Conservation (phyloP, 768 basidiomycete genomes). For the Candolleomyces aberdarensis region DNA sequence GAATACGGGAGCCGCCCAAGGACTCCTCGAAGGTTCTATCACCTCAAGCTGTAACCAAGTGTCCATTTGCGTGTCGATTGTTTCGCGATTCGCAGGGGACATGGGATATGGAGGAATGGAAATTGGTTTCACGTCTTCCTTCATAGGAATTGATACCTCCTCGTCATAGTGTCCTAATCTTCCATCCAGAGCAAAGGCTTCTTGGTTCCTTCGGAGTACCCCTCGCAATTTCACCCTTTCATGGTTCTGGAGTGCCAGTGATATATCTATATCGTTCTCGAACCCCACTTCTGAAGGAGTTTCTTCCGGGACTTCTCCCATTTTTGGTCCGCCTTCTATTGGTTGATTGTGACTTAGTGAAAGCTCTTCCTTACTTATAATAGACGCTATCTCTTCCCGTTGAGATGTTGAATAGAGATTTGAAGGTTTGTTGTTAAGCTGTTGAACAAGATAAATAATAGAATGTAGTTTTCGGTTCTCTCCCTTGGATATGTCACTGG, state of each 20-base stretch:
- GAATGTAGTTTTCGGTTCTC: slow-evolving; percentile 1
- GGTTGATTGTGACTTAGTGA: no score
- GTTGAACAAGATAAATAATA: no score
- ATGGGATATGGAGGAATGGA: slow-evolving; percentile 24
- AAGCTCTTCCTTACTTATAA: no score
- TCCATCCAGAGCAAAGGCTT: slow-evolving; percentile 28
- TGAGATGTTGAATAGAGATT: no score
- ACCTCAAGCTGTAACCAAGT: slow-evolving; percentile 32
- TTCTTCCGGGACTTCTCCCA: background rate
- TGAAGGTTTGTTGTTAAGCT: no score
- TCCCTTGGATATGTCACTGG: background rate
- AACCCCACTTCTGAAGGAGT: background rate
- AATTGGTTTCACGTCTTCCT: slow-evolving; percentile 22
- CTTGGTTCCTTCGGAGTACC: slow-evolving; percentile 10
- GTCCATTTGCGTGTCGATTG: slow-evolving; percentile 18
- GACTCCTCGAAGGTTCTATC: slow-evolving; percentile 36
- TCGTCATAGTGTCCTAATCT: slow-evolving; percentile 23
- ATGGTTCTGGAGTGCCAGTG: background rate
- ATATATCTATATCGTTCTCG: slow-evolving; percentile 10
- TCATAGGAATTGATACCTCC: slow-evolving; percentile 22
- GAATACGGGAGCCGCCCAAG: slow-evolving; percentile 24
- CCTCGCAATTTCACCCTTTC: slow-evolving; percentile 6
- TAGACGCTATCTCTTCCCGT: no score
- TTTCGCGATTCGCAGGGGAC: slow-evolving; percentile 2
- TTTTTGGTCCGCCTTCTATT: no score